Evolutionary conservation across 805 yeast species (phyloP), one percentile per base, ranked within the genome.

Genomic region (Kodamaea neixiangensis): DNA sequence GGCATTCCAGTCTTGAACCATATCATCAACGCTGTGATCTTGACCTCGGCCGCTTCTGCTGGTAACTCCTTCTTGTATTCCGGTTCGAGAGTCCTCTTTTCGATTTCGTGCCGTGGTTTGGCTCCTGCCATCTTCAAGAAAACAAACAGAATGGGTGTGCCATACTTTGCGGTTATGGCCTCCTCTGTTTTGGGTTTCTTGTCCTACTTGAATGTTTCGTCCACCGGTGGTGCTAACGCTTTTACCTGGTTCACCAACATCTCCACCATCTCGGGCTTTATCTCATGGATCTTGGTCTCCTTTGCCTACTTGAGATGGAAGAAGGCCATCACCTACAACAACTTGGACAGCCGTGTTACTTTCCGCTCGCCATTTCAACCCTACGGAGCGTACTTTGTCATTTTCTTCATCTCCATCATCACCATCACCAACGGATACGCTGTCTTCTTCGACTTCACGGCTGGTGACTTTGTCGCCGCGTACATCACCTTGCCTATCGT

Each of bases 401-500:
- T 85, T 31, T 57, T 72, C 37, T 64, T 83, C 54, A 75, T 85
- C 50, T 52, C 74, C 4, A 25, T 87, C n/a, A 60, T 87, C 47
- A 70, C 85, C 25, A 47, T 87, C 43, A 85, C 91, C n/a, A 86
- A 87, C 58, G 92, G 92, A 50, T 87, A 83, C 62, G 84, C 79
- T 2, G 85, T 81, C 4, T 86, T 86, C 66, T 77, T 86, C 53
- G 75, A 74, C 15, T 84, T 83, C 73, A 75, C 73, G 11, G 77
- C 66, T 0, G 65, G 79, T 5, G 85, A 83, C 63, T 86, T 86
- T 58, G 68, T 86, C 46, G 91, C 92, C 31, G 87, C 91, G 7
- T 86, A 86, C 66, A 74, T 86, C 53, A 85, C 90, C 0, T 62
- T 86, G 45, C 88, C 86, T 33, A 73, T 80, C 51, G 76, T 82